A percentile compares a stretch with the other conserved stretches of the same genome.
phyloP scores from a whole-genome alignment of 2,329 filamentous ascomycete species.

The Leptographium procerum region DNA sequence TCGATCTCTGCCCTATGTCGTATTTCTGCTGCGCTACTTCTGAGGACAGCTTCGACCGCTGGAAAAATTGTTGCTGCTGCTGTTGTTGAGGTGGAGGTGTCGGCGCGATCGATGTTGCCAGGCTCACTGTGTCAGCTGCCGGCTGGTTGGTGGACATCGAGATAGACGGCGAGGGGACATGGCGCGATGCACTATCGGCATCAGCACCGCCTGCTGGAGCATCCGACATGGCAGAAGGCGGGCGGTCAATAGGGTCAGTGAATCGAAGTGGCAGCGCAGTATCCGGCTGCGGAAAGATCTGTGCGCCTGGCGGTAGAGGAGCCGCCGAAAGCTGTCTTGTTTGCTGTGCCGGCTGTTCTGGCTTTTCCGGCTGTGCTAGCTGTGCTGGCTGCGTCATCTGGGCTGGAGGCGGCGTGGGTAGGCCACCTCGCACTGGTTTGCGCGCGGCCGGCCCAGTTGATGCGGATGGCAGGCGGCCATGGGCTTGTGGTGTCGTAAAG shows the following conservation, averaged over 20 bases:
- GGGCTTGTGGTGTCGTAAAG: neutral
- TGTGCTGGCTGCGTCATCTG: too few relatives aligned
- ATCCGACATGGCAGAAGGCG: neutral
- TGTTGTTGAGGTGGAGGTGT: conserved; percentile 2
- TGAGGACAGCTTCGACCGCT: neutral
- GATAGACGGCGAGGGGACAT: neutral
- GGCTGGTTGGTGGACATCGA: conserved; percentile 1
- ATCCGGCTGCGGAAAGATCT: neutral
- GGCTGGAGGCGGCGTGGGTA: neutral
- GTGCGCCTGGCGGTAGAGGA: neutral
- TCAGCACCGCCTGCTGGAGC: neutral
- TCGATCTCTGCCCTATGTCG: neutral
- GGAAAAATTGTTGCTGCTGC: neutral
- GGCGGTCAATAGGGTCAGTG: neutral
- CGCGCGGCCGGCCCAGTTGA: neutral
- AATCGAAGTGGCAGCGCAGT: neutral
- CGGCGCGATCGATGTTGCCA: conserved; percentile 3
- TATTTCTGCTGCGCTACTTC: neutral
- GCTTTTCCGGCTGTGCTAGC: too few relatives aligned
- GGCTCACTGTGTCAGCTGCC: neutral
- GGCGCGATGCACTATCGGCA: neutral
- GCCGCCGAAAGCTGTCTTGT: neutral
- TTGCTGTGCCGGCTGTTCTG: neutral
- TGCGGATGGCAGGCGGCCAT: conserved; percentile 6
- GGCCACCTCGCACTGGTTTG: conserved; percentile 1